Evolutionary conservation across 192 early-diverging fungal species (phyloP).

Genomic region (Haplosporangium gracile): DNA sequence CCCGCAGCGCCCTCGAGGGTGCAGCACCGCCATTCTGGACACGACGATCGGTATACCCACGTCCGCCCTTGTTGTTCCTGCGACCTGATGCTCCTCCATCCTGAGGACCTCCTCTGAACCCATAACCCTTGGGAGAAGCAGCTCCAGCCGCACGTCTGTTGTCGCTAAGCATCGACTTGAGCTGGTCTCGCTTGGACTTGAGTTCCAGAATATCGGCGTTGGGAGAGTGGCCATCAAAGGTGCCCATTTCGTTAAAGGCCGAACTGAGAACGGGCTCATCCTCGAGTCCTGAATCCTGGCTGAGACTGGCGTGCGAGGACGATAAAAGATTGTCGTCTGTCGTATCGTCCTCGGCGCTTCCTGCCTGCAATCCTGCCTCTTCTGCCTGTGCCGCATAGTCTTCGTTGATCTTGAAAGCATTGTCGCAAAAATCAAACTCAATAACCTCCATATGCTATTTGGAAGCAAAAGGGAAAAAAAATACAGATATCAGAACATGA

Average conservation of each 20-base stretch:
- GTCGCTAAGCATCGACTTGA: constrained; percentile 41
- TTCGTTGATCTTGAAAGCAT: constrained; percentile 48
- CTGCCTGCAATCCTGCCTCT: neutral
- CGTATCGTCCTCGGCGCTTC: constrained; percentile 29
- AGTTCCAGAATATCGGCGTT: constrained; percentile 44
- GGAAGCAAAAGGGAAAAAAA: neutral
- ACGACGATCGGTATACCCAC: constrained; percentile 20
- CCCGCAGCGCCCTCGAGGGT: constrained; percentile 37
- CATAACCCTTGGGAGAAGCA: neutral
- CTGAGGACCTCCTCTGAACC: neutral
- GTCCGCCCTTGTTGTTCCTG: constrained; percentile 9
- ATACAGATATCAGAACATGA: neutral
- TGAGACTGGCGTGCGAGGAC: constrained; percentile 37
- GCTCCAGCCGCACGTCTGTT: constrained; percentile 12
- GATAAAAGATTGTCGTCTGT: constrained; percentile 41
- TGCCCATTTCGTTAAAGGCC: constrained; percentile 22
- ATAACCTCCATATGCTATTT: constrained; percentile 43
- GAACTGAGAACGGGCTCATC: constrained; percentile 25
- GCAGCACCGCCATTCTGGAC: neutral
- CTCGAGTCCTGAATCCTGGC: constrained; percentile 50
- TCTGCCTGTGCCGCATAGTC: constrained; percentile 23
- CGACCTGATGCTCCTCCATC: neutral
- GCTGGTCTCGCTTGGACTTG: constrained; percentile 49
- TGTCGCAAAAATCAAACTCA: constrained; percentile 52
- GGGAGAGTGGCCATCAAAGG: constrained; percentile 9